Base-by-base conservation (phyloP, 1,139 yeast species). In the Candida dubliniensis region DNA sequence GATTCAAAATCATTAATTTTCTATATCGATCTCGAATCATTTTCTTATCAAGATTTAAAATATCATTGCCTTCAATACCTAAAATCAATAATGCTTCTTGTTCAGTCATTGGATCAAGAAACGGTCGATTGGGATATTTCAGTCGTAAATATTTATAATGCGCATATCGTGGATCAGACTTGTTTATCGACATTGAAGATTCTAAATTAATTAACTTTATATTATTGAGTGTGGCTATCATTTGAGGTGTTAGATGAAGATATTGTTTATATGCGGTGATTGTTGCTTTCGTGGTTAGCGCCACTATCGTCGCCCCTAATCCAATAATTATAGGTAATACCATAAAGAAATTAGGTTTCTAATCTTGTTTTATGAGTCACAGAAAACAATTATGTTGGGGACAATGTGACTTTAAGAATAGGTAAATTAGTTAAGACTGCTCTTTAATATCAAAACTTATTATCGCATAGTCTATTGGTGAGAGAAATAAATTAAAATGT, bases 1-100 rank as follows among this genome's bases (percentile, higher is more conserved):
- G 96, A 55, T 74, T 87, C 42, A 70, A 56, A 43, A 84, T 67
- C 86, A 87, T 85, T 53, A 83, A 70, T 43, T 67, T 67, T 44
- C 93, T 67, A 60, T 87, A 89, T 49, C 80, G 67, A 44, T 71
- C 69, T 46, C 76, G 74, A 37, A 87, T 66, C 49, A 74, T 55
- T 31, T 67, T 65, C 41, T 58, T 63, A 40, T 76, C 71, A 35
- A 81, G 56, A 23, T 63, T 60, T 47, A 78, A 49, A 36, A 81
- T 78, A 40, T 81, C 85, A 37, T 71, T 66, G 1, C 76, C 77
- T 40, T 69, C 71, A 11, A 82, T 79, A 1, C 83, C 83, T 48
- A 82, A 55, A 0, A 82, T 69, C 45, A 73, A 60, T 32, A 81
- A 61, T 1, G 87, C 87, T 51, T 82, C 88, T 45, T 70, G 71